phyloP scores from a whole-genome alignment of 2,329 filamentous ascomycete genomes.

The Ilyonectria destructans region DNA sequence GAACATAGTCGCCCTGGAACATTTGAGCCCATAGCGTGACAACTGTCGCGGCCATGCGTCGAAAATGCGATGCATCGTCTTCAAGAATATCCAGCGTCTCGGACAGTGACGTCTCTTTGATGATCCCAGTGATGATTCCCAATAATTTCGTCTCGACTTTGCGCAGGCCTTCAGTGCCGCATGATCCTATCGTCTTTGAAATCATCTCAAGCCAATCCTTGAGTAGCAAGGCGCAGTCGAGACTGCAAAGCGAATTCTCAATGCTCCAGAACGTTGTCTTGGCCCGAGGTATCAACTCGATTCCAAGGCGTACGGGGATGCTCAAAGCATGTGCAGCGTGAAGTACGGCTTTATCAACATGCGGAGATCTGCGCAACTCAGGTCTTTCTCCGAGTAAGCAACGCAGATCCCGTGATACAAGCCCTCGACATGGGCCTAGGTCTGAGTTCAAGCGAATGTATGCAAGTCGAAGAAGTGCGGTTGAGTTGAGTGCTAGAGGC shows the following conservation, averaged over 20 bases:
- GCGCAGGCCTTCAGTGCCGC: neutral
- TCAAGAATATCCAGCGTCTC: neutral
- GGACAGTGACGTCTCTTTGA: neutral
- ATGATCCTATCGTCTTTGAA: neutral
- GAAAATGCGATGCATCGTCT: neutral
- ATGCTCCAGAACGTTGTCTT: conserved; percentile 5
- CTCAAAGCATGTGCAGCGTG: conserved; percentile 14
- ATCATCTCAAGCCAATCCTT: conserved; percentile 16
- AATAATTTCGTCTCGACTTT: neutral
- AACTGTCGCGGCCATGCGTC: conserved; percentile 3
- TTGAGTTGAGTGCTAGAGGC: neutral
- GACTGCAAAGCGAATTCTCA: conserved; percentile 14
- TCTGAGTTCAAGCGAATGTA: conserved; percentile 1
- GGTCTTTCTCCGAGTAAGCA: neutral
- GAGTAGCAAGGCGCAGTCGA: conserved; percentile 9
- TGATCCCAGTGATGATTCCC: conserved; percentile 6
- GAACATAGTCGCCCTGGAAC: conserved; percentile 5
- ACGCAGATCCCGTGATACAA: neutral
- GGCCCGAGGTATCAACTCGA: neutral
- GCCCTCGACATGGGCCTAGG: neutral
- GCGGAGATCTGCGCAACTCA: neutral
- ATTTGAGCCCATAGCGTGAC: conserved; percentile 2
- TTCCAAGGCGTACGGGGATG: conserved; percentile 1
- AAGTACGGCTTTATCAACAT: neutral
- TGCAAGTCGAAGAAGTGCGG: conserved; percentile 3